A percentile compares a stretch with the other conserved stretches of the same genome.
Conservation (phyloP, 2,329 filamentous ascomycete species). For the Pseudogymnoascus sp. region DNA sequence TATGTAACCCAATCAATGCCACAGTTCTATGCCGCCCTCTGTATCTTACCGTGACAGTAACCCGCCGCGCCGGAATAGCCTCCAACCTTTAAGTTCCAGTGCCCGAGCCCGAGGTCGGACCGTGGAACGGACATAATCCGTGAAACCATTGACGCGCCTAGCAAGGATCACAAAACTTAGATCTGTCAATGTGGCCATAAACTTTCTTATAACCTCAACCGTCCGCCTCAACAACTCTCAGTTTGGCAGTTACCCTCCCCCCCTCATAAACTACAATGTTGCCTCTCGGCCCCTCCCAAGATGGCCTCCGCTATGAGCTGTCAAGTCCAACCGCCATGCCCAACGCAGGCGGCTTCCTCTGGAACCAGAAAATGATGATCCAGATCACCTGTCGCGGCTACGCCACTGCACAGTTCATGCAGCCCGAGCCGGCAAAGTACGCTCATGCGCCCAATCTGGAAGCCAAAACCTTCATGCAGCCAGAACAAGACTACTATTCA, state of each 20-base stretch:
- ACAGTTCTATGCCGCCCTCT: not conserved
- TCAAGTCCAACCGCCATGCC: constrained; percentile 46
- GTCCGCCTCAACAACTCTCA: not conserved
- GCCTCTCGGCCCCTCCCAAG: constrained; percentile 28
- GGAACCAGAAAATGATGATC: constrained; percentile 55
- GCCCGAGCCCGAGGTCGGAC: constrained; percentile 5
- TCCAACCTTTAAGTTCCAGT: not conserved
- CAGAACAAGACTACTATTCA: constrained; percentile 49
- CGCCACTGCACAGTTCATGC: constrained; percentile 50
- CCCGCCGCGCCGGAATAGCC: not conserved
- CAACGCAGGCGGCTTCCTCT: constrained; percentile 46
- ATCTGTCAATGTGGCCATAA: not conserved
- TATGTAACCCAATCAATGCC: not conserved
- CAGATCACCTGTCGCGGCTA: constrained; percentile 51
- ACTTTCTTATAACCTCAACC: constrained; percentile 8
- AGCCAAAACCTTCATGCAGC: constrained; percentile 52
- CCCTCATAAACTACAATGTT: not conserved
- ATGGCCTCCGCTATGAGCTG: constrained; percentile 47
- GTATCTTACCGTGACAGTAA: not conserved
- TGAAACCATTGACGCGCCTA: constrained; percentile 3
- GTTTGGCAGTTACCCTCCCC: not conserved
- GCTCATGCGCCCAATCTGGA: constrained; percentile 49
- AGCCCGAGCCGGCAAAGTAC: constrained; percentile 51
- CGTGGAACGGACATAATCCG: not conserved
- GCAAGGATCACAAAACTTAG: constrained; percentile 6